phyloP scores from a whole-genome alignment of 139 green algal genomes.

The Pleodorina starrii region DNA sequence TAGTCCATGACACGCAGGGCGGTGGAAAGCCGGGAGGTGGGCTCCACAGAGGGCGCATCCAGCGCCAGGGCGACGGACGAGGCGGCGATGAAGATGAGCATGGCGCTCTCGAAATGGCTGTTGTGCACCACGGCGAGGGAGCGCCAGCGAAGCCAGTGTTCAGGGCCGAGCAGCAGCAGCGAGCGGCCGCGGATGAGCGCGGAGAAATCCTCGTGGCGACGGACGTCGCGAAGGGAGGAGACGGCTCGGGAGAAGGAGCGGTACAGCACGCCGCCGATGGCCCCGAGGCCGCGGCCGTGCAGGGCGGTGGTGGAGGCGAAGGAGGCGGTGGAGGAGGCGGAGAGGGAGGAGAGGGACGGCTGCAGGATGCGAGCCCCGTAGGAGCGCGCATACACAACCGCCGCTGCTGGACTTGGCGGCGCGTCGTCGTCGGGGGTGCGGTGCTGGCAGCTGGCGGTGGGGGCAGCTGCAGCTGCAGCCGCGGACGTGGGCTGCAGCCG shows the following conservation, averaged over 20 bases:
- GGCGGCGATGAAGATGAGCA: slow-evolving; percentile 77
- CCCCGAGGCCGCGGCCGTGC: background rate
- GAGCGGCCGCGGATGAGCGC: background rate
- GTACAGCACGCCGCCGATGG: background rate
- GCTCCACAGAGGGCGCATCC: slow-evolving; percentile 68
- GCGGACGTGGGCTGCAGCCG: no score
- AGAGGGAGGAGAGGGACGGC: background rate
- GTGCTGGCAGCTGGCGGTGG: no score
- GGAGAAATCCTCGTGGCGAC: slow-evolving; percentile 3
- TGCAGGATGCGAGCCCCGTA: no score
- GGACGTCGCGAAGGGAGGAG: background rate
- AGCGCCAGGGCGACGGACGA: slow-evolving; percentile 73
- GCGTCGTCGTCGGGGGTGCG: no score
- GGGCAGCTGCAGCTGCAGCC: no score
- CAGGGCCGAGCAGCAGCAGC: slow-evolving; percentile 57
- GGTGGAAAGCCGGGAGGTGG: slow-evolving; percentile 44
- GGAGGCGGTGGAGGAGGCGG: background rate
- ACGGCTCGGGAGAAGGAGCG: background rate
- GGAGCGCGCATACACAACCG: no score
- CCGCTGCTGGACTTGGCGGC: no score
- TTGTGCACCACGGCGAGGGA: slow-evolving; percentile 54
- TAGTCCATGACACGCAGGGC: slow-evolving; percentile 59
- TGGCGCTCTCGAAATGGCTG: slow-evolving; percentile 69
- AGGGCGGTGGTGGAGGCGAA: background rate
- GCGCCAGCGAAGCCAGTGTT: slow-evolving; percentile 60